Evolutionary conservation across 106 monocot species (phyloP).

Genomic region (Allium fistulosum): DNA sequence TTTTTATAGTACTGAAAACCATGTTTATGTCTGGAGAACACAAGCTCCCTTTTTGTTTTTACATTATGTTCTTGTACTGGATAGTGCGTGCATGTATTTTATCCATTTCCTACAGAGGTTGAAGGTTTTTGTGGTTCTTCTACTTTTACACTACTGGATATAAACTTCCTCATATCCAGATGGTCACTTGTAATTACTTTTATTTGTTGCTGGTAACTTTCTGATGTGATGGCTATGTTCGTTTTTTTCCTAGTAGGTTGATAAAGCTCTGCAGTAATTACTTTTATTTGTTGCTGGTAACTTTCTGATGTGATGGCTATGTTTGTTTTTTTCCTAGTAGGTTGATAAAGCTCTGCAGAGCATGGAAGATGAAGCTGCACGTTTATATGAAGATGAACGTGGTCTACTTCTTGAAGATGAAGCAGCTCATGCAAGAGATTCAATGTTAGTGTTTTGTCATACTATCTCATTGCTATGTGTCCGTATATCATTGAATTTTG

Average conservation of each 20-base stretch:
- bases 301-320: background rate
- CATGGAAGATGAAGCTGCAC: constrained; percentile 87
- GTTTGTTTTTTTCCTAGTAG: constrained; percentile 9
- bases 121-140: no score
- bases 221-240: no score
- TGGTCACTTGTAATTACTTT: background rate
- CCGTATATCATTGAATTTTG: no score
- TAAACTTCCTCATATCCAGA: no score
- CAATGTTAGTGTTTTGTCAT: constrained; percentile 47
- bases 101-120: no score
- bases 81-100: no score
- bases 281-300: background rate
- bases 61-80: no score
- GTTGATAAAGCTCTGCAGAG: constrained; percentile 90
- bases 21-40: no score
- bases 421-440: constrained; percentile 62
- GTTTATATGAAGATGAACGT: constrained; percentile 69
- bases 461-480: no score
- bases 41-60: no score
- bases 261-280: constrained; percentile 59
- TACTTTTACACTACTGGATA: no score
- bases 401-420: constrained; percentile 84
- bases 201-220: background rate
- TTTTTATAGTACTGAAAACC: no score
- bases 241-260: constrained; percentile 33